Evolutionary conservation across 192 early-diverging fungal genomes (phyloP), one percentile per base, ranked within the genome.

Genomic region (Podila clonocystis): DNA sequence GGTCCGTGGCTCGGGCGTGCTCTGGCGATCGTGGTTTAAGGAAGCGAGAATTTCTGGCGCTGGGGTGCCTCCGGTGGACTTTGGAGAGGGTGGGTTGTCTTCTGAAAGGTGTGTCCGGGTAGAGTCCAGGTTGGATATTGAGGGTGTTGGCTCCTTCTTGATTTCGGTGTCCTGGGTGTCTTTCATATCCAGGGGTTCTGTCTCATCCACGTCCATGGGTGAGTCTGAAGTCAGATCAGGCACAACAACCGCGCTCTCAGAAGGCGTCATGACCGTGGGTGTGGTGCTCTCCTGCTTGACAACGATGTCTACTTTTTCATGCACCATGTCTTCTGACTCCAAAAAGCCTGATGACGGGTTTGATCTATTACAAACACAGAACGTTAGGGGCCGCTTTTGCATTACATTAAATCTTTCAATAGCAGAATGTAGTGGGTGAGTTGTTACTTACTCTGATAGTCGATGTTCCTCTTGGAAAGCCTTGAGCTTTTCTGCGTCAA

Each of bases 401-500:
- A 45, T 45, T 8, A 45, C 41, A 15, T 15, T 15, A 45, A 45
- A 12, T 45, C 11, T n/a, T 24, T 22, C 2, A 22, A n/a, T 12
- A 55, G 19, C 26, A 55, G 50, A 52, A 52, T 3, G 20, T 9
- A 7, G 45, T 26, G 24, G 5, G 28, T 7, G 41, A 36, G 52
- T 9, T 11, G 34, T 24, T 28, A 17, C 76, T n/a, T 80, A 80
- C 77, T 80, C 77, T 68, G 77, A 80, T 19, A 80, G 48, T 22
- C 55, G 70, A 33, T 80, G 67, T n/a, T 80, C 70, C n/a, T 80
- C 77, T 45, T 80, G 77, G 41, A 80, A 80, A n/a, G 77, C 70
- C 48, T 65, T 73, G 19, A 80, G 29, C 33, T 80, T 80, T 15
- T 72, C 77, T 29, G 38, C 48, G 49, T 80, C 77, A 62, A 80